Percentiles rank a stretch among this genome's conserved stretches.
These are phyloP conservation scores for Phanerochaete carnosa DNA, from an alignment of 768 basidiomycete species.

Conservation along the genomic window DNA sequence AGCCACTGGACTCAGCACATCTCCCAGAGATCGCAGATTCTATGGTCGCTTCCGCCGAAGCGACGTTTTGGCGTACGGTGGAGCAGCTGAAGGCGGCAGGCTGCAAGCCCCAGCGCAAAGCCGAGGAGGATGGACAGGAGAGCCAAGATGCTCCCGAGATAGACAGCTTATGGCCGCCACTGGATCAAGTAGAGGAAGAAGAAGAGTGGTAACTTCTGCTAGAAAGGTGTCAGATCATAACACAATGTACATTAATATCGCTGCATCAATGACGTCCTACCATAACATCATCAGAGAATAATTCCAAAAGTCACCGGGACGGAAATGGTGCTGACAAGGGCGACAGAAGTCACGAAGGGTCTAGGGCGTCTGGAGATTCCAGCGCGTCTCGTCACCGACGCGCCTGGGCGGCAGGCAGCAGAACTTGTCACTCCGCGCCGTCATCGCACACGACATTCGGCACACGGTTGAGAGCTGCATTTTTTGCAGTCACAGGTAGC, in stretches of 20 bases:
- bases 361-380: too few species aligned
- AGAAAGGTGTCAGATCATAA: too few species aligned
- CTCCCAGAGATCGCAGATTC: constrained; percentile 55
- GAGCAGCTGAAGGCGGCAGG: constrained; percentile 23
- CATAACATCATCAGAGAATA: too few species aligned
- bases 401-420: too few species aligned
- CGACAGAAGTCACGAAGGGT: too few species aligned
- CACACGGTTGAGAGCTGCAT: background rate
- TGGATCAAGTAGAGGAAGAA: constrained; percentile 31
- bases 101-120: constrained; percentile 23
- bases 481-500: background rate
- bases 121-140: constrained; percentile 7
- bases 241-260: too few species aligned
- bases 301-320: too few species aligned
- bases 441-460: background rate
- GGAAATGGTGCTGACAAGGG: too few species aligned
- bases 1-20: constrained; percentile 30
- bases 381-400: too few species aligned
- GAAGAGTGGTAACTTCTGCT: constrained; percentile 10
- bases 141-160: constrained; percentile 20
- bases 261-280: too few species aligned
- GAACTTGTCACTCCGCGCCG: background rate
- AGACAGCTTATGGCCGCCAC: constrained; percentile 36
- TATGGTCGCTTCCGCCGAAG: constrained; percentile 54
- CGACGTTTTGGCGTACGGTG: constrained; percentile 48